Evolutionary conservation across 306 rosid genomes (phyloP).

Genomic region (Sicyos baderoa): DNA sequence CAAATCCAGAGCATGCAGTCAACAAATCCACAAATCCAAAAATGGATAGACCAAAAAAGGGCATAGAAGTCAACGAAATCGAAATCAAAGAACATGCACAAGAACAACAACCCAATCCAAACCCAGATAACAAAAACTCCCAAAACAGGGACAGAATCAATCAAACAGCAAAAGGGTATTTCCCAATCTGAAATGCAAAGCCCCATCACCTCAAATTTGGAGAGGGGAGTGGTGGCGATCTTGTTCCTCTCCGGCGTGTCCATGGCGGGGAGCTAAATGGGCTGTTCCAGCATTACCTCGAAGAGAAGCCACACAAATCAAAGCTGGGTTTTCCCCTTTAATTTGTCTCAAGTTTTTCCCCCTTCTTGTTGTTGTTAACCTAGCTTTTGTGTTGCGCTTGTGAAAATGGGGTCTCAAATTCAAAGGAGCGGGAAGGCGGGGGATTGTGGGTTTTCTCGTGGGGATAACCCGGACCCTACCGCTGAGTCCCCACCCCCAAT

Average conservation of each 20-base stretch:
- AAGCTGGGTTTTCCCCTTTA: not conserved
- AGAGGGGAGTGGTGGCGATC: conserved; percentile 51
- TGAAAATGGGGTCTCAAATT: conserved; percentile 24
- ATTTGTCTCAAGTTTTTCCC: conserved; percentile 10
- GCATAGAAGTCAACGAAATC: not conserved
- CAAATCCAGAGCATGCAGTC: conserved; percentile 25
- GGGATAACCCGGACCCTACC: conserved; percentile 53
- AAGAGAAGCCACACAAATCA: not conserved
- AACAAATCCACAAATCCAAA: not conserved
- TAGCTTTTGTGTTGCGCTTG: conserved; percentile 18
- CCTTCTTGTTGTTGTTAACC: conserved; percentile 24
- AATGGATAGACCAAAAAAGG: conserved; percentile 1
- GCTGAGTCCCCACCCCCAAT: conserved; percentile 20
- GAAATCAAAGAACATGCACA: conserved; percentile 14
- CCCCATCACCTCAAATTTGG: conserved; percentile 51
- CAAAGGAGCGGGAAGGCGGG: conserved; percentile 50
- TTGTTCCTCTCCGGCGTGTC: conserved; percentile 78
- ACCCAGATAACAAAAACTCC: conserved; percentile 2
- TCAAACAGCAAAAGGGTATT: not conserved
- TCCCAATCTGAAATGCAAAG: conserved; percentile 1
- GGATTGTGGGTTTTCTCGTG: conserved; percentile 44
- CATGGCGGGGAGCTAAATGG: conserved; percentile 32
- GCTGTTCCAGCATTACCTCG: conserved; percentile 3
- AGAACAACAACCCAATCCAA: not conserved
- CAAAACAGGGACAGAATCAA: not conserved